phyloP scores from a whole-genome alignment of 2,329 filamentous ascomycete genomes.

The Aspergillus awamori region DNA sequence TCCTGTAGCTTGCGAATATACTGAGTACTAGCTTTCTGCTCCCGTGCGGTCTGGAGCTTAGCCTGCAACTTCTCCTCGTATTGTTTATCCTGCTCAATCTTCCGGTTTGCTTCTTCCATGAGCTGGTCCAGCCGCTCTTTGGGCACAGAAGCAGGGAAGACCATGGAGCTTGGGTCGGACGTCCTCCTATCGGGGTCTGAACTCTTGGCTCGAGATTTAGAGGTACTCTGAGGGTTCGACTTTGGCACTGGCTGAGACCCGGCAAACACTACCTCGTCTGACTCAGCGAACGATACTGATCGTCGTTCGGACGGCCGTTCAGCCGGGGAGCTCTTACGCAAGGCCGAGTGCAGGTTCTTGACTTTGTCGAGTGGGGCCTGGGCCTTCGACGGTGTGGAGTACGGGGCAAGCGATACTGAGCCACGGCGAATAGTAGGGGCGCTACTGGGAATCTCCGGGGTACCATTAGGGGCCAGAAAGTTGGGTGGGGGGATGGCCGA shows the following conservation, averaged over 20 bases:
- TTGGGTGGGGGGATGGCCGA: conserved; percentile 4
- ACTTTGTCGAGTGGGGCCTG: conserved; percentile 21
- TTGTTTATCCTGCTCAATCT: conserved; percentile 13
- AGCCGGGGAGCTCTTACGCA: conserved; percentile 29
- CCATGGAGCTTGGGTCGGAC: conserved; percentile 12
- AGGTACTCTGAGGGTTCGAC: conserved; percentile 6
- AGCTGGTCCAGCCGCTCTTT: conserved; percentile 14
- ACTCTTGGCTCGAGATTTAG: conserved; percentile 6
- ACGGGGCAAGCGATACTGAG: conserved; percentile 12
- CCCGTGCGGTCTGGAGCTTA: conserved; percentile 15
- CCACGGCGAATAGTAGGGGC: conserved; percentile 10
- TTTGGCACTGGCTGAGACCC: conserved; percentile 14
- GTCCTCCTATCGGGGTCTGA: conserved; percentile 7
- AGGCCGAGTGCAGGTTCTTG: conserved; percentile 24
- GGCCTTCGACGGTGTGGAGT: conserved; percentile 18
- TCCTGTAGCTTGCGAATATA: conserved; percentile 12
- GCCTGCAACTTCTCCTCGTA: conserved; percentile 13
- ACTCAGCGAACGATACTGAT: conserved; percentile 33
- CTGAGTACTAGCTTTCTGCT: conserved; percentile 5
- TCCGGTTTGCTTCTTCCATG: conserved; percentile 18
- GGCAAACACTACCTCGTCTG: conserved; percentile 18
- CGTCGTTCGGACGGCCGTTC: conserved; percentile 21
- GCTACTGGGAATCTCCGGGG: conserved; percentile 17
- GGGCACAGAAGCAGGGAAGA: conserved; percentile 20
- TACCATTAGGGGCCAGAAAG: conserved; percentile 1